Evolutionary conservation across 169 alveolate species (phyloP).

Genomic region (Theileria annulata): DNA sequence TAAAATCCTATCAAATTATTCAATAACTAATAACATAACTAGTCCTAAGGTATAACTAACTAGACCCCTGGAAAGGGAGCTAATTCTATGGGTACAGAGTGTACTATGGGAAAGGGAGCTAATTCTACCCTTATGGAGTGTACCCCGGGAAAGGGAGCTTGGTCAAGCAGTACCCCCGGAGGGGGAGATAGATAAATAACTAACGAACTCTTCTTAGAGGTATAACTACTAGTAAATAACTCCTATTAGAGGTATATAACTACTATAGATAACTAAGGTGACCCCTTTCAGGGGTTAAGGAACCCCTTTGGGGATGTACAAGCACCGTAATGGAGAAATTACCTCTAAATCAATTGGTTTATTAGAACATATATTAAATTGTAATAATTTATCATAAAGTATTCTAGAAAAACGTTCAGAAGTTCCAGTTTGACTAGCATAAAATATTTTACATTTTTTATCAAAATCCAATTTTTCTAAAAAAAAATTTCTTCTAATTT

Average conservation of each 20-base stretch:
- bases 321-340: slow-evolving; percentile 7
- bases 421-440: slow-evolving; percentile 72
- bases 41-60: background rate
- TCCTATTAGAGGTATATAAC: too few relatives aligned
- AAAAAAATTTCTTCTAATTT: background rate
- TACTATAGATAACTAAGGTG: background rate
- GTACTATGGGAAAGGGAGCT: too few relatives aligned
- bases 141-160: too few relatives aligned
- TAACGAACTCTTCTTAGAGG: too few relatives aligned
- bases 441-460: slow-evolving; percentile 34
- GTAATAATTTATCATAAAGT: slow-evolving; percentile 14
- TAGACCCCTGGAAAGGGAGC: too few relatives aligned
- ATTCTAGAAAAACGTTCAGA: slow-evolving; percentile 53
- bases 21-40: background rate
- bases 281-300: too few relatives aligned
- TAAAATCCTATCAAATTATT: slow-evolving; percentile 28
- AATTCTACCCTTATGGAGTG: too few relatives aligned
- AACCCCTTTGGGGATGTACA: background rate
- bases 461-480: background rate
- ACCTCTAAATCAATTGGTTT: slow-evolving; percentile 48
- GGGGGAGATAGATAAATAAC: too few relatives aligned
- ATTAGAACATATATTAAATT: slow-evolving; percentile 15
- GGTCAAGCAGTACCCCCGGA: too few relatives aligned
- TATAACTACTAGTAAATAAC: too few relatives aligned
- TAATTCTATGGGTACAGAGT: too few relatives aligned